Conservation (phyloP, 2,329 filamentous ascomycete genomes). For the Rutstroemia sp. region DNA sequence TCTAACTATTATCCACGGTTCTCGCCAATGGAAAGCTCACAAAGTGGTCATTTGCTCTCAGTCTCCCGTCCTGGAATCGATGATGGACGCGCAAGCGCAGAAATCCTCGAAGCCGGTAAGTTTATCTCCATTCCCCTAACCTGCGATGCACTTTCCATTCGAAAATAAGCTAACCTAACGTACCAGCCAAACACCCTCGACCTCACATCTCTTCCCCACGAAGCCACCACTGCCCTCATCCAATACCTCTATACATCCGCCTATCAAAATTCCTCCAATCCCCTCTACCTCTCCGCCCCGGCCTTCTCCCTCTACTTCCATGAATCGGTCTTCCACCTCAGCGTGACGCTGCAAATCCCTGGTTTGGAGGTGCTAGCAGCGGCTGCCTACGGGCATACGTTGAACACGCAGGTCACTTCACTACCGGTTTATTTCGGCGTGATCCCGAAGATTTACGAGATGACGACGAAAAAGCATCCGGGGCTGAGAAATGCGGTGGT, state of each 20-base stretch:
- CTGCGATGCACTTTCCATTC: neutral
- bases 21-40: slow-evolving; percentile 19
- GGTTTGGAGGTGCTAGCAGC: slow-evolving; percentile 10
- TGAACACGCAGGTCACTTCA: slow-evolving; percentile 11
- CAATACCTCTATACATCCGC: slow-evolving; percentile 21
- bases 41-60: slow-evolving; percentile 22
- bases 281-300: neutral
- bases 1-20: slow-evolving; percentile 17
- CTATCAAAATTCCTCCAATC: slow-evolving; percentile 10
- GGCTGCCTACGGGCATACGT: slow-evolving; percentile 10
- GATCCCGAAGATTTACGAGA: slow-evolving; percentile 12
- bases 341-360: slow-evolving; percentile 10
- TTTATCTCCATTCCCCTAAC: neutral
- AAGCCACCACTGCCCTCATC: slow-evolving; percentile 11
- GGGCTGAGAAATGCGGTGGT: slow-evolving; percentile 13
- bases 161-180: neutral
- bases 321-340: slow-evolving; percentile 17
- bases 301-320: slow-evolving; percentile 10
- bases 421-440: slow-evolving; percentile 7
- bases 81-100: slow-evolving; percentile 6
- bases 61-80: slow-evolving; percentile 16
- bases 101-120: neutral
- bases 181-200: slow-evolving; percentile 9
- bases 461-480: slow-evolving; percentile 2
- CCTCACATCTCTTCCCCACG: slow-evolving; percentile 11